Evolutionary conservation across 2,329 filamentous ascomycete species (phyloP).

Genomic region (Fusarium brachygibbosum): DNA sequence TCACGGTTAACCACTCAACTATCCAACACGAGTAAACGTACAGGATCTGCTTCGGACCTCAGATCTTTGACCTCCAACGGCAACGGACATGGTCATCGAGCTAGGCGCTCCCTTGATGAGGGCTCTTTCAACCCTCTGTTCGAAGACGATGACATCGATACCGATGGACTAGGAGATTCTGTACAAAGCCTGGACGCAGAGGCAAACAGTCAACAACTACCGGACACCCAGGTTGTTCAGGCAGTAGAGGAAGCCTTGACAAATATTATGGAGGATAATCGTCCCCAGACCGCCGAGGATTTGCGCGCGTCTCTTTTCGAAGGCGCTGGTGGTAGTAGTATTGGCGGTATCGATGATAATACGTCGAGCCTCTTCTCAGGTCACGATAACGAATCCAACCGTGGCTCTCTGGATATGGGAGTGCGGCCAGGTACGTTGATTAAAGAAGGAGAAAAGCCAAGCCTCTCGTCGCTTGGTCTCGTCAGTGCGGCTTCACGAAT

Average conservation of each 20-base stretch:
- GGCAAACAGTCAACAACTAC: conserved; percentile 63
- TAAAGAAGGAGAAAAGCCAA: conserved; percentile 78
- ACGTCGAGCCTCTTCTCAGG: conserved; percentile 65
- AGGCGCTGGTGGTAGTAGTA: conserved; percentile 35
- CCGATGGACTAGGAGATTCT: conserved; percentile 77
- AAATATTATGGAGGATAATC: conserved; percentile 88
- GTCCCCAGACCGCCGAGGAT: conserved; percentile 73
- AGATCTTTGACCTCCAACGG: conserved; percentile 55
- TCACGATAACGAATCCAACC: conserved; percentile 71
- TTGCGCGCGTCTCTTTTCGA: conserved; percentile 75
- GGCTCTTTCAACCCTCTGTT: conserved; percentile 69
- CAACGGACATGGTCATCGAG: conserved; percentile 56
- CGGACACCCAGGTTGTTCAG: conserved; percentile 85
- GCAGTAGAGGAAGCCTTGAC: conserved; percentile 94
- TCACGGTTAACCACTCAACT: conserved; percentile 58
- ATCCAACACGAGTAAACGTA: conserved; percentile 56
- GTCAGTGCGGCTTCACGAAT: conserved; percentile 89
- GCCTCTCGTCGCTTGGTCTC: conserved; percentile 89
- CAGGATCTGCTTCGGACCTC: conserved; percentile 65
- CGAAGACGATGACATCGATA: conserved; percentile 84
- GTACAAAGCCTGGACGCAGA: conserved; percentile 84
- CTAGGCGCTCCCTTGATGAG: conserved; percentile 80
- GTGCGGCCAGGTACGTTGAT: conserved; percentile 48
- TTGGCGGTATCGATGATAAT: conserved; percentile 50
- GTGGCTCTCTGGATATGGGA: conserved; percentile 71